These are phyloP conservation scores for Theileria parva DNA, from an alignment of 169 alveolate species.

Conservation along the genomic window DNA sequence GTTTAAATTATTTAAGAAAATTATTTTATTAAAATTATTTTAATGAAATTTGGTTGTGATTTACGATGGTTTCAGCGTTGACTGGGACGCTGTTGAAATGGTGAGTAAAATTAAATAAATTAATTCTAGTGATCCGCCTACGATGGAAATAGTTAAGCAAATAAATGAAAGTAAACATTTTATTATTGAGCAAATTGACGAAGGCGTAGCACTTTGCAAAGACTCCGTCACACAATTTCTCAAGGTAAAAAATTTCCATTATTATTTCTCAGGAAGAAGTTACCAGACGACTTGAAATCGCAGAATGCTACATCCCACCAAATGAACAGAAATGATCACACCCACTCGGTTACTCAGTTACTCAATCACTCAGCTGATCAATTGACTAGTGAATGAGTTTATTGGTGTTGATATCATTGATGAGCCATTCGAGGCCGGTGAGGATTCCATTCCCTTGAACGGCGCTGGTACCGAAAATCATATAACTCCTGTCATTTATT, in stretches of 20 bases:
- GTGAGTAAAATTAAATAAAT: background rate
- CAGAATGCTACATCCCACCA: slow-evolving; percentile 52
- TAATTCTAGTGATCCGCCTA: slow-evolving; percentile 71
- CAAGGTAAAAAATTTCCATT: slow-evolving; percentile 33
- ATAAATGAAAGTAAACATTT: slow-evolving; percentile 75
- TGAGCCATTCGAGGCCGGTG: slow-evolving; percentile 52
- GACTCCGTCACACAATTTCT: slow-evolving; percentile 72
- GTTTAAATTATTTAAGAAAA: no score
- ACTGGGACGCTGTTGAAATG: slow-evolving; percentile 48
- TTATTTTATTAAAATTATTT: background rate
- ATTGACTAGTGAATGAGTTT: slow-evolving; percentile 1
- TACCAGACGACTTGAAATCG: slow-evolving; percentile 38
- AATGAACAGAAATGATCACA: background rate
- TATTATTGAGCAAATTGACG: slow-evolving; percentile 78
- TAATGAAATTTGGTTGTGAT: background rate
- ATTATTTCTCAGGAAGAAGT: slow-evolving; percentile 58
- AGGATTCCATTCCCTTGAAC: slow-evolving; percentile 51
- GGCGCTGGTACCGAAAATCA: slow-evolving; percentile 62
- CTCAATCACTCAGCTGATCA: no score
- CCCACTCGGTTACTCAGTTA: background rate
- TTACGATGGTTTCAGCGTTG: slow-evolving; percentile 44
- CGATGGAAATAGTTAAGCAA: slow-evolving; percentile 76
- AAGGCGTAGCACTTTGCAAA: slow-evolving; percentile 76
- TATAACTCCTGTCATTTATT: slow-evolving; percentile 47
- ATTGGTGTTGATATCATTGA: slow-evolving; percentile 44